A percentile compares a stretch with the other conserved stretches of the same genome.
phyloP scores from a whole-genome alignment of 495 filamentous ascomycete species.

The Rusavskia elegans region DNA sequence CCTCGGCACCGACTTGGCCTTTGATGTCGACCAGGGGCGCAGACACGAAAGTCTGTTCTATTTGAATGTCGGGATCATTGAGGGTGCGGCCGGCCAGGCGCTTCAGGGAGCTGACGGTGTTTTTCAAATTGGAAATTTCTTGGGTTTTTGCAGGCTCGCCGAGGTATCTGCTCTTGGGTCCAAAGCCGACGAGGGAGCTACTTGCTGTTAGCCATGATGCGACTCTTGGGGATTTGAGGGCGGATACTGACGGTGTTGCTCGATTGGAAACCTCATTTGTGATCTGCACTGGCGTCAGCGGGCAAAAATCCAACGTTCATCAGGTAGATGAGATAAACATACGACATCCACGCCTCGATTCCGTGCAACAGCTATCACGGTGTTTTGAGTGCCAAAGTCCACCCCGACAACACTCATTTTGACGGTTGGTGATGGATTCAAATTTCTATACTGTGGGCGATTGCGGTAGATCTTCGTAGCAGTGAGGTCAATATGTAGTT shows the following conservation, averaged over 20 bases:
- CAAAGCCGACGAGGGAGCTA: constrained; percentile 89
- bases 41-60: constrained; percentile 87
- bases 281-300: constrained; percentile 40
- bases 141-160: constrained; percentile 95
- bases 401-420: constrained; percentile 71
- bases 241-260: constrained; percentile 72
- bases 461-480: not conserved
- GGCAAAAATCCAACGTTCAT: not conserved
- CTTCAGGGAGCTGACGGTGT: constrained; percentile 87
- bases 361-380: constrained; percentile 89
- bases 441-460: not conserved
- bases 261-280: constrained; percentile 99
- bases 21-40: constrained; percentile 74
- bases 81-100: constrained; percentile 73
- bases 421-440: constrained; percentile 3
- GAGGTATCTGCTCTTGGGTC: constrained; percentile 78
- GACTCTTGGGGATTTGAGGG: constrained; percentile 2
- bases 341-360: constrained; percentile 99
- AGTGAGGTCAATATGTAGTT: not conserved
- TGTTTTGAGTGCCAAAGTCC: constrained; percentile 95
- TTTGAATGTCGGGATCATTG: constrained; percentile 78
- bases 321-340: constrained; percentile 28
- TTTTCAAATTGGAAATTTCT: constrained; percentile 98
- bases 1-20: constrained; percentile 89
- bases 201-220: constrained; percentile 15